Conservation (phyloP, 805 yeast genomes). For the Ogataea naganishii region DNA sequence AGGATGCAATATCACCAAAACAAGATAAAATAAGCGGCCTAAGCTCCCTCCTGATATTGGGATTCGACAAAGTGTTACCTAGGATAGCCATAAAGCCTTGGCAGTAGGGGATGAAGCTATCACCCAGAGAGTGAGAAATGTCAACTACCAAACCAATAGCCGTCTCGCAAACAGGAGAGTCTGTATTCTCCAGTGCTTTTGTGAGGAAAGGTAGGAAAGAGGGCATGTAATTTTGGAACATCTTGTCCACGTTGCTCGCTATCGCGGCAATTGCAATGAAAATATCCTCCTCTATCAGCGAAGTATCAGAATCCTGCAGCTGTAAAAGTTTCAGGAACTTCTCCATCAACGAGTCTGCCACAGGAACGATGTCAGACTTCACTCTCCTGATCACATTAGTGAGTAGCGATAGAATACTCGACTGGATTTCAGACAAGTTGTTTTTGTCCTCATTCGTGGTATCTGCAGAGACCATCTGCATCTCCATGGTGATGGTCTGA, state of each 20-base stretch:
- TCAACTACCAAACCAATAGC: conserved; percentile 96
- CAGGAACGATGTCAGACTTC: conserved; percentile 52
- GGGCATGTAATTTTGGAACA: conserved; percentile 69
- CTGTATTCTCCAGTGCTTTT: conserved; percentile 72
- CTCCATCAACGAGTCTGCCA: conserved; percentile 79
- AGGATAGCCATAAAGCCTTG: conserved; percentile 77
- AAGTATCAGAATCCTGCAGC: conserved; percentile 50
- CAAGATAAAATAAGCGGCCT: conserved; percentile 86
- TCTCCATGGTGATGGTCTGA: conserved; percentile 51
- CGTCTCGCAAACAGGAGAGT: conserved; percentile 74
- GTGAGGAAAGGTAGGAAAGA: conserved; percentile 78
- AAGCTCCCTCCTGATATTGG: conserved; percentile 66
- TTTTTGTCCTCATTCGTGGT: conserved; percentile 58
- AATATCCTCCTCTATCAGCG: conserved; percentile 84
- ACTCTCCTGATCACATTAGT: conserved; percentile 81
- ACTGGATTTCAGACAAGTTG: conserved; percentile 81
- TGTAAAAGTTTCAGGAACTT: conserved; percentile 67
- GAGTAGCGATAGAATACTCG: conserved; percentile 67
- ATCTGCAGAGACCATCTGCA: conserved; percentile 35
- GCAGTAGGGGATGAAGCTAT: conserved; percentile 62
- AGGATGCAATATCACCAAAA: conserved; percentile 92
- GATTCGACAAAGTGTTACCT: conserved; percentile 61
- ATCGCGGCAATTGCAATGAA: conserved; percentile 87
- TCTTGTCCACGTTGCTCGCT: conserved; percentile 68
- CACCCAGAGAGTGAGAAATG: conserved; percentile 81